Conservation (phyloP, 345 rosid species). For the Durio zibethinus region DNA sequence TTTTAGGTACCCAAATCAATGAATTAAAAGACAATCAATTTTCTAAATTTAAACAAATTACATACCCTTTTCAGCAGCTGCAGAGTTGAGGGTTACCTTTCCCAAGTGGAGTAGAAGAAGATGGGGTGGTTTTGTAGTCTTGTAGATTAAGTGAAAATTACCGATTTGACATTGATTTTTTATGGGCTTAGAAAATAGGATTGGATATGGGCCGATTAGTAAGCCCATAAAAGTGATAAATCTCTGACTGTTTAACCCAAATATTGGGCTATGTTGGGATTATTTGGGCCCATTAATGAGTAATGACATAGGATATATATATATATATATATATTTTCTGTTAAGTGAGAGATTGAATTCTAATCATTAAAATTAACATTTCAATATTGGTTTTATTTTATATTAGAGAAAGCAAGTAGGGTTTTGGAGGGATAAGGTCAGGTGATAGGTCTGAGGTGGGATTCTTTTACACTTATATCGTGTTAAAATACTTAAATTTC, state of each 20-base stretch:
- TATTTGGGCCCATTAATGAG: neutral
- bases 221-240: neutral
- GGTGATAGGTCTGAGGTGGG: no score
- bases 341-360: no score
- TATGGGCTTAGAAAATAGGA: neutral
- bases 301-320: no score
- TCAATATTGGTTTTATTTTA: no score
- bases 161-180: neutral
- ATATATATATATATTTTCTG: no score
- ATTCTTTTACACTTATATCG: no score
- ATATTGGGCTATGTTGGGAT: neutral
- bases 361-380: no score
- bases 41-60: neutral
- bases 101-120: neutral
- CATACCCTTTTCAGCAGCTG: neutral
- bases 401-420: no score
- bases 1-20: neutral
- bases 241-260: neutral
- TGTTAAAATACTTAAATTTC: no score
- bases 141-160: neutral
- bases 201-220: neutral
- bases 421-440: no score
- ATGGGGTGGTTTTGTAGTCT: neutral
- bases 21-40: neutral
- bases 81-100: neutral